A percentile compares a stretch with the other conserved stretches of the same genome.
phyloP scores from a whole-genome alignment of 805 yeast genomes.

The Sugiyamaella smithiae region DNA sequence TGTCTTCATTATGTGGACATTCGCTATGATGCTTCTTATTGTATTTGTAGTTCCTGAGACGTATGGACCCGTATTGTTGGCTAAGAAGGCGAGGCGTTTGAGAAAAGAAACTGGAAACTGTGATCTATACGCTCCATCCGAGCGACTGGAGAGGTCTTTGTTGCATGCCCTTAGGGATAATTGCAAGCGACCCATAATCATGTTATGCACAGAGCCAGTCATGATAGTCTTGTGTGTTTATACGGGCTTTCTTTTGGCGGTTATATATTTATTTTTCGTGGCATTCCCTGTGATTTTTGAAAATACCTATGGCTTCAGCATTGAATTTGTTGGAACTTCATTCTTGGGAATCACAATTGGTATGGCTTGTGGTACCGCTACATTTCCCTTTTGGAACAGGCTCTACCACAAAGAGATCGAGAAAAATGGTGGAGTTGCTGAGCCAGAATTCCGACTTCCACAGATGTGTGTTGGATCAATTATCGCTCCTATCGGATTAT shows the following conservation, averaged over 20 bases:
- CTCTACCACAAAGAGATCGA: constrained; percentile 41
- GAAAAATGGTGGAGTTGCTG: constrained; percentile 38
- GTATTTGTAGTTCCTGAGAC: constrained; percentile 61
- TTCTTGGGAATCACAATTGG: constrained; percentile 66
- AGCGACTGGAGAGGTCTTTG: constrained; percentile 24
- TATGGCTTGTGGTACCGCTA: constrained; percentile 54
- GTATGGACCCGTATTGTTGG: constrained; percentile 75
- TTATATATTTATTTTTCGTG: constrained; percentile 57
- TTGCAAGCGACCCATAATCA: constrained; percentile 50
- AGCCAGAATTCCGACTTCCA: constrained; percentile 53
- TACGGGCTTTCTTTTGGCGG: constrained; percentile 55
- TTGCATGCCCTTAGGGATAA: constrained; percentile 32
- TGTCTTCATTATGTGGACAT: constrained; percentile 59
- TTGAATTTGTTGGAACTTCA: constrained; percentile 56
- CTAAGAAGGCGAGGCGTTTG: constrained; percentile 58
- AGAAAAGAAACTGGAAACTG: constrained; percentile 44
- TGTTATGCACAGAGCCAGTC: constrained; percentile 54
- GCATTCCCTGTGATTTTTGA: constrained; percentile 57
- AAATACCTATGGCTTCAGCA: constrained; percentile 45
- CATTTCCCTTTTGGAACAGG: constrained; percentile 18
- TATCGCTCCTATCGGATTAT: constrained; percentile 45
- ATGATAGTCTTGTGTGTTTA: constrained; percentile 52
- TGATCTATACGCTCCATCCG: constrained; percentile 42
- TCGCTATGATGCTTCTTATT: constrained; percentile 48
- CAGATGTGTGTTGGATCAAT: constrained; percentile 49